A percentile compares a stretch with the other conserved stretches of the same genome.
These are phyloP conservation scores for Zizania palustris DNA, from an alignment of 202 grass and related monocot species.

Conservation along the genomic window DNA sequence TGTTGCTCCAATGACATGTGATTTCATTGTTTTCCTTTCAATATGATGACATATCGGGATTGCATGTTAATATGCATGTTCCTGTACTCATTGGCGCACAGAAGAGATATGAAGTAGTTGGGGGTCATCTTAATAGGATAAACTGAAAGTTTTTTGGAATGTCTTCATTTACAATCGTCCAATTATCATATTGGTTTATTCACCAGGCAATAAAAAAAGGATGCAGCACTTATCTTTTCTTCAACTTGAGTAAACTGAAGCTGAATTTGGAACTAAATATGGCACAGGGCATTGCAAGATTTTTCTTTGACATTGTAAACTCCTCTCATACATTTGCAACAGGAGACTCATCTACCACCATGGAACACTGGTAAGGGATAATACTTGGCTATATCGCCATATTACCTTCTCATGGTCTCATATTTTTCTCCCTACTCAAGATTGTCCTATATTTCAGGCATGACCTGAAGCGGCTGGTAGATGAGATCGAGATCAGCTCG, in stretches of 20 bases:
- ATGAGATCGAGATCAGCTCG: slow-evolving; percentile 55
- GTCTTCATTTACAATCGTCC: not conserved
- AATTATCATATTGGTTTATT: not conserved
- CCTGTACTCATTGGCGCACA: slow-evolving; percentile 58
- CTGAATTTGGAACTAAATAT: slow-evolving; percentile 24
- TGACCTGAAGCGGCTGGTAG: slow-evolving; percentile 57
- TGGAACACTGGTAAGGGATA: slow-evolving; percentile 61
- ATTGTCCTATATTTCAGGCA: slow-evolving; percentile 36
- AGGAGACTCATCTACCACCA: slow-evolving; percentile 60
- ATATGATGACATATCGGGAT: slow-evolving; percentile 59
- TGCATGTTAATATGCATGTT: slow-evolving; percentile 70
- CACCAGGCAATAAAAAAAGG: not conserved
- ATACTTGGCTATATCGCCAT: not conserved
- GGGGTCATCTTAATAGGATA: slow-evolving; percentile 76
- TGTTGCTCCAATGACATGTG: not conserved
- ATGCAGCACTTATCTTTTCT: not conserved
- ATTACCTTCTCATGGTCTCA: not conserved
- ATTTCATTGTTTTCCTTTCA: slow-evolving; percentile 34
- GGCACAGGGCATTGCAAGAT: slow-evolving; percentile 57
- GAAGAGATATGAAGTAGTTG: slow-evolving; percentile 66
- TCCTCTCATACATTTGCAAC: slow-evolving; percentile 71
- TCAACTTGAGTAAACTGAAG: slow-evolving; percentile 20
- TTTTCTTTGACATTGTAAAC: slow-evolving; percentile 64
- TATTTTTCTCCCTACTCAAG: not conserved
- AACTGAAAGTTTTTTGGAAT: not conserved